A percentile compares a stretch with the other conserved stretches of the same genome.
These are phyloP conservation scores for Pilasporangium apinafurcum DNA, from an alignment of 352 stramenopile genomes.

Conservation along the genomic window DNA sequence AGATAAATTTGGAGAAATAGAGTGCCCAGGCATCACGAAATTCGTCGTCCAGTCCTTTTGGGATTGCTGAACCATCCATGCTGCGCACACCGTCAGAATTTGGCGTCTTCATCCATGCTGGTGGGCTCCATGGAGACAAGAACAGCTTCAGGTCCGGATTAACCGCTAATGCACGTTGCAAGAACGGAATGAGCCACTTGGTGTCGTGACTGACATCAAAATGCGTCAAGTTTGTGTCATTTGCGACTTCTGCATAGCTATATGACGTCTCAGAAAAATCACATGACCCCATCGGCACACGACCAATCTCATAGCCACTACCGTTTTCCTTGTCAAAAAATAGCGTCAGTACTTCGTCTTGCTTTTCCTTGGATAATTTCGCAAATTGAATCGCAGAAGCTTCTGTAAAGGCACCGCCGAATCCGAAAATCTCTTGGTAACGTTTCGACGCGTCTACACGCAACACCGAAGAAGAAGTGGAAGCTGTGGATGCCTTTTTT, in stretches of 20 bases:
- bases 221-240: slow-evolving; percentile 39
- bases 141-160: slow-evolving; percentile 81
- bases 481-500: not conserved
- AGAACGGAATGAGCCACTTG: slow-evolving; percentile 78
- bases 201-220: slow-evolving; percentile 76
- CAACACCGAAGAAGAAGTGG: no score
- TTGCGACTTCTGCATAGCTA: slow-evolving; percentile 55
- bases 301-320: slow-evolving; percentile 56
- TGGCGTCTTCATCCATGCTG: slow-evolving; percentile 79
- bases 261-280: slow-evolving; percentile 70
- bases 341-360: slow-evolving; percentile 49
- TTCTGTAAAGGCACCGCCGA: slow-evolving; percentile 84
- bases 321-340: slow-evolving; percentile 55
- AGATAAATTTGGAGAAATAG: slow-evolving; percentile 92
- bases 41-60: slow-evolving; percentile 41
- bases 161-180: slow-evolving; percentile 56
- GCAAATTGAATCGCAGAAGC: slow-evolving; percentile 54
- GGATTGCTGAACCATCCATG: slow-evolving; percentile 51
- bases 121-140: slow-evolving; percentile 82
- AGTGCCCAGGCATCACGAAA: slow-evolving; percentile 72
- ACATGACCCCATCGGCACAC: slow-evolving; percentile 68
- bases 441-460: slow-evolving; percentile 15
- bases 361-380: slow-evolving; percentile 37
- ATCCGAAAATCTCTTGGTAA: slow-evolving; percentile 50
- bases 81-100: slow-evolving; percentile 41